phyloP scores from a whole-genome alignment of 768 basidiomycete species.

The Macrolepiota dolichaula region DNA sequence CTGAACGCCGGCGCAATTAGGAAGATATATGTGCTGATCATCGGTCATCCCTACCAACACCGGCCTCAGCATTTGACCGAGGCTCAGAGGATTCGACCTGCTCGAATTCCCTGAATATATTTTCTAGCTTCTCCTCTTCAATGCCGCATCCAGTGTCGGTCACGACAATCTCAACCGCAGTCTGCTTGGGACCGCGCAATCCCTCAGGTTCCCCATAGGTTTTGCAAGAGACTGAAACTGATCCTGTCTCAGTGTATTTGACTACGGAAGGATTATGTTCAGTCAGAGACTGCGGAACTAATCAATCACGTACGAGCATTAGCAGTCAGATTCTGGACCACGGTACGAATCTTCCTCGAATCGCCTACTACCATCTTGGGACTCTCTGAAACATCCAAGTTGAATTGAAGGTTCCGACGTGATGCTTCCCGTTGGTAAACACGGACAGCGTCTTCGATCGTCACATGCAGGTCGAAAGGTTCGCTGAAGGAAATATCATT shows the following conservation, averaged over 20 bases:
- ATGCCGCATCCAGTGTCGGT: slow-evolving; percentile 77
- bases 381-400: slow-evolving; percentile 48
- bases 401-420: slow-evolving; percentile 57
- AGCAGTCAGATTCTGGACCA: slow-evolving; percentile 74
- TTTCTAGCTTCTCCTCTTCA: slow-evolving; percentile 57
- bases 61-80: slow-evolving; percentile 31
- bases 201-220: slow-evolving; percentile 49
- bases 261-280: slow-evolving; percentile 35
- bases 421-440: slow-evolving; percentile 66
- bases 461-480: slow-evolving; percentile 62
- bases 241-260: slow-evolving; percentile 66
- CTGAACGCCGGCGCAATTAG: slow-evolving; percentile 22
- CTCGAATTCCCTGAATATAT: slow-evolving; percentile 78
- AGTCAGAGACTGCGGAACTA: background rate
- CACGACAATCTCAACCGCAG: slow-evolving; percentile 67
- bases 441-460: slow-evolving; percentile 58
- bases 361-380: slow-evolving; percentile 70
- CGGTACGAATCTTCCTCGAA: slow-evolving; percentile 67
- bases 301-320: slow-evolving; percentile 53
- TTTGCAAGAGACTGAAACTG: slow-evolving; percentile 56
- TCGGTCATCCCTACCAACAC: slow-evolving; percentile 39
- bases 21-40: background rate
- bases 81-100: slow-evolving; percentile 58
- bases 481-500: slow-evolving; percentile 74
- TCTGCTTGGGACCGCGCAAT: slow-evolving; percentile 38